Evolutionary conservation across 352 stramenopile species (phyloP).

Genomic region (Phytophthora megakarya): DNA sequence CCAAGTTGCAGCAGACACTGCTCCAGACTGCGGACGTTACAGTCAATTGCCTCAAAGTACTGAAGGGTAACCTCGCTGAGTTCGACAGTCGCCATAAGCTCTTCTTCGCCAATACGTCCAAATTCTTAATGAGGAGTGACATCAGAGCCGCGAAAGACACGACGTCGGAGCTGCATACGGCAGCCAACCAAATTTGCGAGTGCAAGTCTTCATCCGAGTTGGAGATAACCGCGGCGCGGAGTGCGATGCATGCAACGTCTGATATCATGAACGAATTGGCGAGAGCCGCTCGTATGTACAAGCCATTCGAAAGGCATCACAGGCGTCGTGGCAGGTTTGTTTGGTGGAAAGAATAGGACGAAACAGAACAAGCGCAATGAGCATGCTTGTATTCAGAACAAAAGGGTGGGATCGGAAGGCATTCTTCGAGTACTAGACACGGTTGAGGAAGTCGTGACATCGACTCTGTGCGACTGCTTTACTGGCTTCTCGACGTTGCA

Average conservation of each 20-base stretch:
- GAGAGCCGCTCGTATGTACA: conserved; percentile 25
- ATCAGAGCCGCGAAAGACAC: conserved; percentile 29
- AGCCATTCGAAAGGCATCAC: conserved; percentile 15
- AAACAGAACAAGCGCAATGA: conserved; percentile 10
- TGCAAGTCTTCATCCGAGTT: conserved; percentile 23
- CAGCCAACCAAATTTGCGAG: conserved; percentile 28
- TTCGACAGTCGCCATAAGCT: conserved; percentile 35
- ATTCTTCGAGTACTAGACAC: conserved; percentile 31
- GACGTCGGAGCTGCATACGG: conserved; percentile 19
- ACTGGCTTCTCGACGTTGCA: conserved; percentile 30
- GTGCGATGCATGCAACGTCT: conserved; percentile 28
- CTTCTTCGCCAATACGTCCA: conserved; percentile 30
- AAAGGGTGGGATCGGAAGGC: conserved; percentile 16
- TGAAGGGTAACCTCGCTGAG: conserved; percentile 31
- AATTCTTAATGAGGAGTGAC: conserved; percentile 29
- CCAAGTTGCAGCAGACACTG: conserved; percentile 28
- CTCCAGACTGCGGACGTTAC: conserved; percentile 26
- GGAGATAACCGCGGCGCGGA: conserved; percentile 33
- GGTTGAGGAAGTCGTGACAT: conserved; percentile 36
- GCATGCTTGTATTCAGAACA: background rate
- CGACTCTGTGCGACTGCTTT: conserved; percentile 34
- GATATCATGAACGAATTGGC: conserved; percentile 38
- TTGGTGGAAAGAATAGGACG: conserved; percentile 12
- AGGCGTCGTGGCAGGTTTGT: conserved; percentile 14
- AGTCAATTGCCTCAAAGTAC: conserved; percentile 24